phyloP scores from a whole-genome alignment of 441 rosid genomes.

The Aleurites moluccanus region DNA sequence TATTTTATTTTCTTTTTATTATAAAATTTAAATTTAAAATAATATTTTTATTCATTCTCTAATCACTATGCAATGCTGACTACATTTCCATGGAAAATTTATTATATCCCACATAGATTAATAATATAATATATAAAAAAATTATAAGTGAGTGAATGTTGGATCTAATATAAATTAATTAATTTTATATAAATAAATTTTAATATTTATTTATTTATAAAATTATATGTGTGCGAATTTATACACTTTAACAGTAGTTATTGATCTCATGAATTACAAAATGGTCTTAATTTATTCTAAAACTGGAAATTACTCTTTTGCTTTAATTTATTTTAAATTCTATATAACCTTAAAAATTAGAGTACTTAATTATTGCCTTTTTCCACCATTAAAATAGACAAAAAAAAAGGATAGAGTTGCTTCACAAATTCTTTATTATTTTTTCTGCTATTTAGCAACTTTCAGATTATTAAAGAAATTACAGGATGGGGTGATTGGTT shows the following conservation, averaged over 20 bases:
- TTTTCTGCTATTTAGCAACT: too few species aligned
- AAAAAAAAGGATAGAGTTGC: neutral
- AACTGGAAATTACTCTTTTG: neutral
- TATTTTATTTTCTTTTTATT: too few species aligned
- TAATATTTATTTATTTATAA: too few species aligned
- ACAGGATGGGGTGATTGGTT: neutral
- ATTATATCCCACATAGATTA: too few species aligned
- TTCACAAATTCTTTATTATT: too few species aligned
- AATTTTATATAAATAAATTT: too few species aligned
- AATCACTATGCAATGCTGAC: neutral
- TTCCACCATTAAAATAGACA: neutral
- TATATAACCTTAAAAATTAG: neutral
- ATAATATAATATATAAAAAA: too few species aligned
- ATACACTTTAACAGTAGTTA: too few species aligned
- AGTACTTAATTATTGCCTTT: neutral
- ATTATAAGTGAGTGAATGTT: too few species aligned
- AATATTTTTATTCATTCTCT: neutral
- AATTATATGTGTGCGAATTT: too few species aligned
- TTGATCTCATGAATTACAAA: neutral
- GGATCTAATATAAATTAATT: too few species aligned
- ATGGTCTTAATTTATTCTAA: neutral
- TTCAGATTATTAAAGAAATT: too few species aligned
- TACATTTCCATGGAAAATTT: neutral
- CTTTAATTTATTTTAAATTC: neutral
- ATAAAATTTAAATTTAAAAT: neutral